These are phyloP conservation scores for Dicorynia guianensis DNA, from an alignment of 306 rosid genomes.

Conservation along the genomic window DNA sequence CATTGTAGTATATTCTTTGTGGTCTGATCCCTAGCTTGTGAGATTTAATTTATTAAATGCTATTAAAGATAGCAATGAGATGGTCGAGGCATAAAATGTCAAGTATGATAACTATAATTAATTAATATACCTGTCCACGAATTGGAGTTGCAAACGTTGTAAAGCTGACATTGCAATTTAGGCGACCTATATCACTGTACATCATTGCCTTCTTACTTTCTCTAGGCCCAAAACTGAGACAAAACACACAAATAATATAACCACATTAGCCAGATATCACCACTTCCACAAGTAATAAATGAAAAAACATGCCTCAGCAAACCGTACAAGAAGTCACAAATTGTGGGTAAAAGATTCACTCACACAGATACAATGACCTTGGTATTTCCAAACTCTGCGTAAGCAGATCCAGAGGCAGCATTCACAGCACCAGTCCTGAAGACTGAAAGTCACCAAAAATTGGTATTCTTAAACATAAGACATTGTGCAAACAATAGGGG, in stretches of 20 bases:
- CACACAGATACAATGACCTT: conserved; percentile 98
- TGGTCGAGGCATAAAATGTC: conserved; percentile 2
- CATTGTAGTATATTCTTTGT: conserved; percentile 79
- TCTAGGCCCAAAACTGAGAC: conserved; percentile 88
- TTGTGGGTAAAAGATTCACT: conserved; percentile 46
- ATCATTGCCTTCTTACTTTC: conserved; percentile 98
- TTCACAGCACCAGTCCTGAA: conserved; percentile 96
- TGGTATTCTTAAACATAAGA: conserved; percentile 20
- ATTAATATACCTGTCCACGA: conserved; percentile 77
- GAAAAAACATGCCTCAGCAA: conserved; percentile 11
- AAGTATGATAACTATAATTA: background rate
- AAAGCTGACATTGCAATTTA: conserved; percentile 86
- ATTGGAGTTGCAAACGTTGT: conserved; percentile 84
- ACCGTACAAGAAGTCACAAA: conserved; percentile 16
- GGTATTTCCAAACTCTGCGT: conserved; percentile 93
- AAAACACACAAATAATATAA: conserved; percentile 29
- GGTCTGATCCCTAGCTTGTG: conserved; percentile 72
- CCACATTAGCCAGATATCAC: conserved; percentile 25
- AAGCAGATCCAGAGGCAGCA: conserved; percentile 97
- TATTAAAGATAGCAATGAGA: conserved; percentile 9
- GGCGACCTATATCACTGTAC: conserved; percentile 88
- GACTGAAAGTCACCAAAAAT: conserved; percentile 59
- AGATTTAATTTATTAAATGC: conserved; percentile 39
- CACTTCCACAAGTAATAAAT: background rate
- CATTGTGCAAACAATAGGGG: background rate